These are phyloP conservation scores for Penicillium olsonii DNA, from an alignment of 2,329 filamentous ascomycete species.

Conservation along the genomic window DNA sequence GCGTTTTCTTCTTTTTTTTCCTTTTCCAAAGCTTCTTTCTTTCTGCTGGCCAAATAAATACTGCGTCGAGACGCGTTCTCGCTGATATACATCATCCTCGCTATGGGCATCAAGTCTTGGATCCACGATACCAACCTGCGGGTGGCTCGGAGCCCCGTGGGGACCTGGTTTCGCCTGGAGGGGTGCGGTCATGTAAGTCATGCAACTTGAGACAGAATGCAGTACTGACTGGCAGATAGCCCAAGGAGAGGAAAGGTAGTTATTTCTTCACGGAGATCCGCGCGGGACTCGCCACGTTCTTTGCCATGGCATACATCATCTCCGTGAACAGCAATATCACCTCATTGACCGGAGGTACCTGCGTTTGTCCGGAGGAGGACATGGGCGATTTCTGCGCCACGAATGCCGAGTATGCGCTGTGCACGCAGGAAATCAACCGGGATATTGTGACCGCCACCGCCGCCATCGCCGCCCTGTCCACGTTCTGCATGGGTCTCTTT, in stretches of 20 bases:
- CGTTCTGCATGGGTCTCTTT: slow-evolving; percentile 81
- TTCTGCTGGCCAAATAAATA: slow-evolving; percentile 12
- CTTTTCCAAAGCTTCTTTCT: background rate
- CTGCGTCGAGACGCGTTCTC: slow-evolving; percentile 10
- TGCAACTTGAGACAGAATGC: background rate
- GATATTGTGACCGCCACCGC: slow-evolving; percentile 84
- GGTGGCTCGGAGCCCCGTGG: slow-evolving; percentile 66
- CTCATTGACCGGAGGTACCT: slow-evolving; percentile 72
- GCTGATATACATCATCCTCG: slow-evolving; percentile 2
- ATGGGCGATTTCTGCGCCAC: slow-evolving; percentile 49
- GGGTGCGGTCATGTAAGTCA: slow-evolving; percentile 74
- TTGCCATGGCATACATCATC: slow-evolving; percentile 82
- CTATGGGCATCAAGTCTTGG: slow-evolving; percentile 21
- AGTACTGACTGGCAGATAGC: slow-evolving; percentile 44
- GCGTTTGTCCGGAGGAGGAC: slow-evolving; percentile 63
- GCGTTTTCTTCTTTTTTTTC: slow-evolving; percentile 9
- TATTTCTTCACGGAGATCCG: slow-evolving; percentile 82
- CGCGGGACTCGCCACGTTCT: slow-evolving; percentile 77
- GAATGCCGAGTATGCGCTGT: slow-evolving; percentile 47
- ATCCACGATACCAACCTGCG: slow-evolving; percentile 31
- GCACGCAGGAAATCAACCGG: slow-evolving; percentile 63
- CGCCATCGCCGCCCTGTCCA: slow-evolving; percentile 74
- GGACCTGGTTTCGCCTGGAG: slow-evolving; percentile 76
- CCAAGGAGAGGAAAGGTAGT: slow-evolving; percentile 70
- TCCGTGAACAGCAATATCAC: slow-evolving; percentile 68